Conservation (phyloP, 1,284 basidiomycete species). For the Marasmius fiardii region DNA sequence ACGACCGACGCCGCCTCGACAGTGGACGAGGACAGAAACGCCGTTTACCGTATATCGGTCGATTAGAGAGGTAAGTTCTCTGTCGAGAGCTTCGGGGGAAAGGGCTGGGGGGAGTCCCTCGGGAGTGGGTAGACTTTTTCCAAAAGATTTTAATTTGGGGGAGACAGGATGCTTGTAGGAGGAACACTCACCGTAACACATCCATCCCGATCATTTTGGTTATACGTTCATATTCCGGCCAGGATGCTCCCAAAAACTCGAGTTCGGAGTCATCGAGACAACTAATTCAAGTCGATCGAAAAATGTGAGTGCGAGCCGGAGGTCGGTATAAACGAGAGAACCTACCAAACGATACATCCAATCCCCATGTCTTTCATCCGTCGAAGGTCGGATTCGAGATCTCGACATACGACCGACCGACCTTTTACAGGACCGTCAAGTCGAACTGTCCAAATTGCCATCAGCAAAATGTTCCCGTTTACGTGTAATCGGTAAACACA, state of each 20-base stretch:
- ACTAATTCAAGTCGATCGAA: constrained; percentile 33
- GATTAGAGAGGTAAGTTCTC: constrained; percentile 69
- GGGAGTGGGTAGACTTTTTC: constrained; percentile 82
- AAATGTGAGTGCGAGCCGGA: neutral
- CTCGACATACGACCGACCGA: constrained; percentile 81
- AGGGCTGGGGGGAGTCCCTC: constrained; percentile 82
- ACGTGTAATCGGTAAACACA: constrained; percentile 20
- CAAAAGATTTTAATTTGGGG: constrained; percentile 6
- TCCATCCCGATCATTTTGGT: constrained; percentile 72
- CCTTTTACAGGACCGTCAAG: constrained; percentile 81
- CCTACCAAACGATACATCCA: constrained; percentile 80
- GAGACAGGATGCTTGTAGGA: neutral
- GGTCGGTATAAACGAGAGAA: constrained; percentile 2
- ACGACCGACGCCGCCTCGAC: constrained; percentile 92
- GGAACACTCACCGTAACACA: constrained; percentile 51
- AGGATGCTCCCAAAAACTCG: constrained; percentile 79
- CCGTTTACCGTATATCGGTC: constrained; percentile 76
- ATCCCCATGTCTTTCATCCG: constrained; percentile 79
- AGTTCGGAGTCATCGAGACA: constrained; percentile 90
- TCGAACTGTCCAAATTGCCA: constrained; percentile 51
- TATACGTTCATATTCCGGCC: constrained; percentile 69
- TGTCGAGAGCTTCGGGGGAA: constrained; percentile 63
- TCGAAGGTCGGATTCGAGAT: constrained; percentile 73
- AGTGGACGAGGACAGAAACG: constrained; percentile 81
- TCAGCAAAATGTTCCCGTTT: constrained; percentile 1